phyloP scores from a whole-genome alignment of 257 asterid species.

The Prunella vulgaris region DNA sequence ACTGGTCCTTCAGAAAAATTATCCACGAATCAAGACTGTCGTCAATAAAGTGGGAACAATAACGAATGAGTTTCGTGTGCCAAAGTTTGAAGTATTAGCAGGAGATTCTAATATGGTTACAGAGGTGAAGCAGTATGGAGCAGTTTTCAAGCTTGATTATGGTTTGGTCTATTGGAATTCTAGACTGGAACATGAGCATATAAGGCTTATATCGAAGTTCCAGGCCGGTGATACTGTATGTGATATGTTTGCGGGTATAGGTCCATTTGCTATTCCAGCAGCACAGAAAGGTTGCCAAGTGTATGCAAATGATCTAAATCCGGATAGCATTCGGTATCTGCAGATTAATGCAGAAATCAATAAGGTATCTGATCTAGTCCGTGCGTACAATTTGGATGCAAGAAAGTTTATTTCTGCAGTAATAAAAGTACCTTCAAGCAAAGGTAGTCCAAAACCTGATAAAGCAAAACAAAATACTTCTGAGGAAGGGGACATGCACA shows the following conservation, averaged over 20 bases:
- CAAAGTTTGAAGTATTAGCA: slow-evolving; percentile 83
- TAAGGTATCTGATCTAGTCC: slow-evolving; percentile 70
- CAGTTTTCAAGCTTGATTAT: slow-evolving; percentile 92
- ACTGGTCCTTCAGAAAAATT: slow-evolving; percentile 60
- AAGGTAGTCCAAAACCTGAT: slow-evolving; percentile 35
- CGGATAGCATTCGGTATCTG: slow-evolving; percentile 73
- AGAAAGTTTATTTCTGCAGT: slow-evolving; percentile 60
- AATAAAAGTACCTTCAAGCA: slow-evolving; percentile 50
- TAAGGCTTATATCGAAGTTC: slow-evolving; percentile 70
- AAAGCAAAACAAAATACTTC: slow-evolving; percentile 23
- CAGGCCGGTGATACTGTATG: slow-evolving; percentile 65
- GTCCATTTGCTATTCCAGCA: slow-evolving; percentile 96
- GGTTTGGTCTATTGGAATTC: slow-evolving; percentile 97
- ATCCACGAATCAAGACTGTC: slow-evolving; percentile 83
- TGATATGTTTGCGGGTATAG: slow-evolving; percentile 96
- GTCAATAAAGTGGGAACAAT: slow-evolving; percentile 90
- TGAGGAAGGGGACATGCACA: slow-evolving; percentile 27
- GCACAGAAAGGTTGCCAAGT: slow-evolving; percentile 92
- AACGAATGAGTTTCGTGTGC: slow-evolving; percentile 88
- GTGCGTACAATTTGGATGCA: slow-evolving; percentile 78
- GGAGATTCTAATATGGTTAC: slow-evolving; percentile 86
- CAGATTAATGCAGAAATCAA: slow-evolving; percentile 74
- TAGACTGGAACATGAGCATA: slow-evolving; percentile 92
- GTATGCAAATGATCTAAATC: slow-evolving; percentile 89
- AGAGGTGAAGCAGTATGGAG: slow-evolving; percentile 83